phyloP scores from a whole-genome alignment of 352 stramenopile genomes.

The Phytophthora pluvialis region DNA sequence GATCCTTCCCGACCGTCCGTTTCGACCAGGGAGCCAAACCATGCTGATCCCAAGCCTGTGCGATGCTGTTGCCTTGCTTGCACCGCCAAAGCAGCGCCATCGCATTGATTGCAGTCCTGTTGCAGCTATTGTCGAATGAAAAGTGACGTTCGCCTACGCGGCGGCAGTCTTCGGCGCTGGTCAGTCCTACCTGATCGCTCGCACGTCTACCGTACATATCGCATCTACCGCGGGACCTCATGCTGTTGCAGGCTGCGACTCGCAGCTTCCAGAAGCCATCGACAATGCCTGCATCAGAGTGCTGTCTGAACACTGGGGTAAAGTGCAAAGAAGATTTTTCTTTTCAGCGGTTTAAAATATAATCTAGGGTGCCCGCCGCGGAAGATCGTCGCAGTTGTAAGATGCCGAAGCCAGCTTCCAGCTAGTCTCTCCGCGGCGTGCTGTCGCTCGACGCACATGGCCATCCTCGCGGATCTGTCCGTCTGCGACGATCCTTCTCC shows the following conservation, averaged over 20 bases:
- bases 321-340: constrained; percentile 20
- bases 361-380: constrained; percentile 34
- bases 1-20: constrained; percentile 21
- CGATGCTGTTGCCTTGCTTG: background rate
- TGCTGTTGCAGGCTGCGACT: background rate
- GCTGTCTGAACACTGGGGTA: background rate
- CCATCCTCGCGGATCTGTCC: constrained; percentile 10
- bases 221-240: constrained; percentile 1
- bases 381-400: background rate
- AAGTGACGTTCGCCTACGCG: too few relatives aligned
- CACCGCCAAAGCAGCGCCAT: too few relatives aligned
- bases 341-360: constrained; percentile 42
- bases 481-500: constrained; percentile 10
- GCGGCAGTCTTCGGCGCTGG: too few relatives aligned
- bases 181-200: constrained; percentile 8
- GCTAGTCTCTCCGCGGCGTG: background rate
- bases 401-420: background rate
- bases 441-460: constrained; percentile 10
- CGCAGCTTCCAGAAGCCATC: background rate
- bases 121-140: constrained; percentile 2
- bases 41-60: background rate
- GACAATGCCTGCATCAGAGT: background rate
- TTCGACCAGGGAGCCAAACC: background rate
- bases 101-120: background rate
- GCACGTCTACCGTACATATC: constrained; percentile 11